phyloP scores from a whole-genome alignment of 495 filamentous ascomycete species.

The Lasiosphaeria ovina region DNA sequence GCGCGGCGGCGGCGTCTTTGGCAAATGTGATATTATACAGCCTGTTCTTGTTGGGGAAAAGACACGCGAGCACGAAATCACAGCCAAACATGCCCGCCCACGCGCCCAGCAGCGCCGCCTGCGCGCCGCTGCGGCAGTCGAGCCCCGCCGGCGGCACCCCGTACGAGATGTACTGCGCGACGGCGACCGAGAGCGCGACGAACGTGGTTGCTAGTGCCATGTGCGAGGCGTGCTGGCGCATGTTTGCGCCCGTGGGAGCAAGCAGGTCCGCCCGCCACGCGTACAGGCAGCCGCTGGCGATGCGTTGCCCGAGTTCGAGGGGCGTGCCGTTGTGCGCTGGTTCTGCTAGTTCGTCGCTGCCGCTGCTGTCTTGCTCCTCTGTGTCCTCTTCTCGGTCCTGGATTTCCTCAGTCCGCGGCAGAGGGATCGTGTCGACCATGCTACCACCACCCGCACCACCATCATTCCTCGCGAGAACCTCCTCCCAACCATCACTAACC shows the following conservation, averaged over 20 bases:
- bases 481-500: not conserved
- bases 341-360: not conserved
- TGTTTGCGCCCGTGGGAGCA: not conserved
- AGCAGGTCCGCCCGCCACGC: slow-evolving; percentile 12
- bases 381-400: too few relatives aligned
- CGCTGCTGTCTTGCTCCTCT: not conserved
- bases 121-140: slow-evolving; percentile 16
- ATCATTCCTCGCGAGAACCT: not conserved
- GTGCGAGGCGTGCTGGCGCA: slow-evolving; percentile 1
- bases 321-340: not conserved
- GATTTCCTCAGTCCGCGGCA: too few relatives aligned
- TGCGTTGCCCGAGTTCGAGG: slow-evolving; percentile 5
- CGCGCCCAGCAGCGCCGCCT: slow-evolving; percentile 5
- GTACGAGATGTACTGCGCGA: slow-evolving; percentile 15
- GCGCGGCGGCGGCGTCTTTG: slow-evolving; percentile 10
- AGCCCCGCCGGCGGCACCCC: slow-evolving; percentile 19
- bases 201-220: slow-evolving; percentile 2
- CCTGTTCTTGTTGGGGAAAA: not conserved
- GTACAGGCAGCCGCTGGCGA: slow-evolving; percentile 14
- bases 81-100: slow-evolving; percentile 7
- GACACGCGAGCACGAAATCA: slow-evolving; percentile 10
- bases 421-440: not conserved
- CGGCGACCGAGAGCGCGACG: slow-evolving; percentile 13
- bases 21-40: slow-evolving; percentile 11
- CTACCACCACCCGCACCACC: not conserved